Percentiles rank a stretch among this genome's conserved stretches.
Conservation (phyloP, 1,284 basidiomycete genomes). For the Sporisorium iseilematis-ciliati region DNA sequence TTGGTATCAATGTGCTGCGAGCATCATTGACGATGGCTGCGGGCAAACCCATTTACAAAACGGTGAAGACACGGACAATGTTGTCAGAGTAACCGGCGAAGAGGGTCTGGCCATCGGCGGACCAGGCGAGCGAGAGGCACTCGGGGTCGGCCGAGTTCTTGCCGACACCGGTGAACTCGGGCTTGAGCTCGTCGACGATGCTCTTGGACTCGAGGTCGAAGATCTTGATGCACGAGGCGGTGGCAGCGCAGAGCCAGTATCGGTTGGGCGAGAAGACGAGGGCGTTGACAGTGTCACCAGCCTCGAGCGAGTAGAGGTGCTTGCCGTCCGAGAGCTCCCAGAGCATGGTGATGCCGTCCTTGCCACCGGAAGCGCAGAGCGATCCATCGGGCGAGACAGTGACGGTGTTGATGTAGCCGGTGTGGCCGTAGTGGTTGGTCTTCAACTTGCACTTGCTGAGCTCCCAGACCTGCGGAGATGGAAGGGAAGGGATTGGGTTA, state of each 20-base stretch:
- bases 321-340: conserved; percentile 99
- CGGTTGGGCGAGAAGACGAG: conserved; percentile 92
- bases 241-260: conserved; percentile 99
- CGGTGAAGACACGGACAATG: conserved; percentile 70
- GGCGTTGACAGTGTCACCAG: conserved; percentile 97
- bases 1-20: background rate
- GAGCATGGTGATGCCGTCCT: conserved; percentile 98
- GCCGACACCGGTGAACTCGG: conserved; percentile 73
- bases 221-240: conserved; percentile 95
- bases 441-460: conserved; percentile 99
- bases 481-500: background rate
- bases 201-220: conserved; percentile 76
- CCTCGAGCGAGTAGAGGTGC: conserved; percentile 99
- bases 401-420: conserved; percentile 98
- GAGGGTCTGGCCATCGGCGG: conserved; percentile 95
- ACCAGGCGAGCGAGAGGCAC: conserved; percentile 98
- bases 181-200: conserved; percentile 97
- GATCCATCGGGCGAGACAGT: conserved; percentile 99
- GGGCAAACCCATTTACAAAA: conserved; percentile 57
- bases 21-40: conserved; percentile 2
- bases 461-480: conserved; percentile 88
- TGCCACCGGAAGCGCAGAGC: conserved; percentile 97
- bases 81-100: conserved; percentile 77
- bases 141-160: conserved; percentile 88
- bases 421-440: conserved; percentile 99